Conservation (phyloP, 1,139 yeast species). For the Hansenula sp. region DNA sequence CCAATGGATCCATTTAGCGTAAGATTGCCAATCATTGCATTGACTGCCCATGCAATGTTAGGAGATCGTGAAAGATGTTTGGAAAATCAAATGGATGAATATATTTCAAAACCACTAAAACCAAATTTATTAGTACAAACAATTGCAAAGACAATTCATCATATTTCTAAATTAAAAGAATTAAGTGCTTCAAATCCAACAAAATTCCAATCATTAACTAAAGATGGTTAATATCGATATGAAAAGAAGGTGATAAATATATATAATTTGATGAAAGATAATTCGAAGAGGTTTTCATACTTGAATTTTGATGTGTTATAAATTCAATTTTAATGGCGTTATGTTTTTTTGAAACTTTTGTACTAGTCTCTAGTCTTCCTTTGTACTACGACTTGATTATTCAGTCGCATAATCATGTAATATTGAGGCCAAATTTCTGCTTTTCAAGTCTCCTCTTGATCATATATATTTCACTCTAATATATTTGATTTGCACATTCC, state of each 20-base stretch:
- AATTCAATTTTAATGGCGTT: background rate
- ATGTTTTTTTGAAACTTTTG: background rate
- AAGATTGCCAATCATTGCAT: slow-evolving; percentile 82
- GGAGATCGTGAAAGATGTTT: slow-evolving; percentile 80
- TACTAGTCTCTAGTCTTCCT: background rate
- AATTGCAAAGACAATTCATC: slow-evolving; percentile 78
- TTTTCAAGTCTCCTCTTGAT: too few relatives aligned
- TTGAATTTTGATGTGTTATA: background rate
- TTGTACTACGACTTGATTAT: too few relatives aligned
- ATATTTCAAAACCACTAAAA: slow-evolving; percentile 80
- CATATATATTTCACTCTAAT: too few relatives aligned
- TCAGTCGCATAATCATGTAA: too few relatives aligned
- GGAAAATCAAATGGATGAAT: slow-evolving; percentile 90
- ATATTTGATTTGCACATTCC: too few relatives aligned
- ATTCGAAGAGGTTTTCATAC: too few relatives aligned
- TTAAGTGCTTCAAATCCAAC: slow-evolving; percentile 17
- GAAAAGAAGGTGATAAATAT: too few relatives aligned
- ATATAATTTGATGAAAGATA: too few relatives aligned
- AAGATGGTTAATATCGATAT: slow-evolving; percentile 1
- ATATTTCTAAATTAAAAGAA: slow-evolving; percentile 34
- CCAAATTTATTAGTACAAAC: slow-evolving; percentile 83
- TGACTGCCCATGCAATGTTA: slow-evolving; percentile 91
- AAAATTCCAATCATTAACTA: slow-evolving; percentile 11
- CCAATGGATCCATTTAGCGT: slow-evolving; percentile 45
- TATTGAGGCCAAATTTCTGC: too few relatives aligned